Base-by-base conservation (phyloP, 768 basidiomycete species). In the Pleurotus eryngii region DNA sequence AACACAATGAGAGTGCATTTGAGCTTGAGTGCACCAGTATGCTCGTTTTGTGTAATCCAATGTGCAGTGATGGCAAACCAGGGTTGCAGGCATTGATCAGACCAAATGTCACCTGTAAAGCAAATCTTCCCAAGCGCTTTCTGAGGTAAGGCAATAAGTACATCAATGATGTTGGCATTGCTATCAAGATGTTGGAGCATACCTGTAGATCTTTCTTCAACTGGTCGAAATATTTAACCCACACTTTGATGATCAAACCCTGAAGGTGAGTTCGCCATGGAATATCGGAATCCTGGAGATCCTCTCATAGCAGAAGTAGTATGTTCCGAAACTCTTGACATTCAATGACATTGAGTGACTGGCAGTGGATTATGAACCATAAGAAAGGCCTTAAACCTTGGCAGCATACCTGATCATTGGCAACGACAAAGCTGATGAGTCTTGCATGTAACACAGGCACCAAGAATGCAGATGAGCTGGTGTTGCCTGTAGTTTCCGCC, bases 331-430 rank as follows among this genome's bases (percentile, higher is more conserved):
- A 71, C 30, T 69, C 64, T 11, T 20, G 58, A 46, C 64, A 59
- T 43, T 71, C 64, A 18, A 71, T 58, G 24, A 72, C 58, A 49
- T 67, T 69, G 17, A 70, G 61, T 3, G 68, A 66, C 68, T 69
- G 27, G 35, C 53, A 55, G 40, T 38, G 51, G 35, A 37, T 54
- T 30, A 54, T n/a, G 30, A 38, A n/a, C 39, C 17, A 24, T n/a
- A 37, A 20, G 24, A 30, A 27, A 38, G 37, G 14, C 8, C 12
- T 35, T 8, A 30, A 40, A 18, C 15, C 22, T 24, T 24, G 22
- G 22, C 12, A 15, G 39, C 37, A 40, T 54, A 54, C 51, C 46
- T 57, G 56, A 39, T 57, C 48, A 38, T 57, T 48, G 15, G 56
- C 56, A n/a, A 57, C 56, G 37, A 57, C 49, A 17, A 57, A 57